Base-by-base conservation (phyloP, 116 monocot species). In the Cymodocea nodosa region DNA sequence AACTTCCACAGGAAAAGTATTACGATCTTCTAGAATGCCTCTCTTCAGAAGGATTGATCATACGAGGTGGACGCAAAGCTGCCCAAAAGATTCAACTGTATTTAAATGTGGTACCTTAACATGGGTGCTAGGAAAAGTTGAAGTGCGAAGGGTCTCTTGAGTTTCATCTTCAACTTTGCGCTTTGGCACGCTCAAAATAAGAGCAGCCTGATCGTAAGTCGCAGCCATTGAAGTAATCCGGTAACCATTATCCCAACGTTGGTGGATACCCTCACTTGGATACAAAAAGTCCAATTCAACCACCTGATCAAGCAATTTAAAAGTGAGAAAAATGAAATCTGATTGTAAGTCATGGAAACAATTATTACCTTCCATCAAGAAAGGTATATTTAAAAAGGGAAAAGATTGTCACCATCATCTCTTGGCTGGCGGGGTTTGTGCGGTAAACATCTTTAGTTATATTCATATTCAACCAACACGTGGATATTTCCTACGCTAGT, bases 261-360 rank as follows among this genome's bases (percentile, higher is more conserved):
- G 52, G 70, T 95, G 95, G 63, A 95, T 85, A 23, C 95, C 90
- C 76, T 95, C 95, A 56, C 90, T 90, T 15, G 95, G 95, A 74
- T 95, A 95, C 13, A 95, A 48, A 60, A 95, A 95, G 72, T 95
- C 95, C 53, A 95, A 79, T 60, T 95, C 95, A 63, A 95, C 90
- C 64, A 90, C 95, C 95, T 95, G 77, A 35, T 53, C 35, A 54
- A 16, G 5, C 6, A 59, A 13, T 25, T 11, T 53, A 52, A 35
- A 18, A 36, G 16, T 37, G 62, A 62, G 39, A 62, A 10, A 62
- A 36, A 37, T 37, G 15, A 10, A n/a, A 35, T 10, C 6, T n/a
- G 39, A 17, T 19, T 2, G 19, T 20, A 65, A 22, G 44, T 8
- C 35, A 16, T 39, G 61, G 34, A 61, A 61, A 61, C 61, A 24